Evolutionary conservation across 2,329 filamentous ascomycete genomes (phyloP).

Genomic region (Incumbomyces delicatus): DNA sequence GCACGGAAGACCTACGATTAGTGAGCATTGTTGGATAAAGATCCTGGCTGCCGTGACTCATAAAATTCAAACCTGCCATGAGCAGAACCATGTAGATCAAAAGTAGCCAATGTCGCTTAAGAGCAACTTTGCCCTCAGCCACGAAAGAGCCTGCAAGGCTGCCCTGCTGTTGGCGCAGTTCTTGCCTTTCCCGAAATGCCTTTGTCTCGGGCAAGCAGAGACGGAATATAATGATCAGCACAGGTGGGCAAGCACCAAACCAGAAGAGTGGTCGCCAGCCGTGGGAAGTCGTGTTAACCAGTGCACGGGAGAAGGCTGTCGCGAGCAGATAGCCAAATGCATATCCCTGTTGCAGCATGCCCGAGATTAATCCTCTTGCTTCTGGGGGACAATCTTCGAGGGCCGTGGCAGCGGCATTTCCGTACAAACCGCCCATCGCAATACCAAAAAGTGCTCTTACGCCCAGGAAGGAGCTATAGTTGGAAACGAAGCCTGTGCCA

Average conservation of each 20-base stretch:
- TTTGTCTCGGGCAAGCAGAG: constrained; percentile 70
- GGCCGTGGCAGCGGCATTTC: constrained; percentile 52
- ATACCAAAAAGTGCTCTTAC: constrained; percentile 53
- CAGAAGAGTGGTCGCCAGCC: constrained; percentile 80
- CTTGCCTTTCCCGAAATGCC: constrained; percentile 55
- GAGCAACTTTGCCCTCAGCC: constrained; percentile 64
- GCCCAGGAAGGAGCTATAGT: constrained; percentile 49
- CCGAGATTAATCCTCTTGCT: constrained; percentile 51
- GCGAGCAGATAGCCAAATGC: constrained; percentile 56
- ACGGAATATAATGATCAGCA: constrained; percentile 71
- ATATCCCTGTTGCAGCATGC: constrained; percentile 54
- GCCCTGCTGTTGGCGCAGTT: constrained; percentile 49
- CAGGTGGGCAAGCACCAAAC: constrained; percentile 74
- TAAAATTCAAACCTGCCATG: constrained; percentile 89
- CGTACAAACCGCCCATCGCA: constrained; percentile 51
- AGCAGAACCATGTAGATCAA: constrained; percentile 69
- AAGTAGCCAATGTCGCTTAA: constrained; percentile 71
- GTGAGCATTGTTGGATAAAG: constrained; percentile 51
- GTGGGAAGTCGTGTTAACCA: constrained; percentile 61
- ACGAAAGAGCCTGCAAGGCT: constrained; percentile 60
- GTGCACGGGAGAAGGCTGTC: constrained; percentile 41
- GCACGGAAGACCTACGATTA: constrained; percentile 28
- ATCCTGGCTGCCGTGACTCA: constrained; percentile 69
- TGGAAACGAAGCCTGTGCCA: constrained; percentile 50
- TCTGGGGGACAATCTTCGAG: constrained; percentile 52